Base-by-base conservation (phyloP, 2,329 filamentous ascomycete genomes). In the Trichoderma koningiopsis region DNA sequence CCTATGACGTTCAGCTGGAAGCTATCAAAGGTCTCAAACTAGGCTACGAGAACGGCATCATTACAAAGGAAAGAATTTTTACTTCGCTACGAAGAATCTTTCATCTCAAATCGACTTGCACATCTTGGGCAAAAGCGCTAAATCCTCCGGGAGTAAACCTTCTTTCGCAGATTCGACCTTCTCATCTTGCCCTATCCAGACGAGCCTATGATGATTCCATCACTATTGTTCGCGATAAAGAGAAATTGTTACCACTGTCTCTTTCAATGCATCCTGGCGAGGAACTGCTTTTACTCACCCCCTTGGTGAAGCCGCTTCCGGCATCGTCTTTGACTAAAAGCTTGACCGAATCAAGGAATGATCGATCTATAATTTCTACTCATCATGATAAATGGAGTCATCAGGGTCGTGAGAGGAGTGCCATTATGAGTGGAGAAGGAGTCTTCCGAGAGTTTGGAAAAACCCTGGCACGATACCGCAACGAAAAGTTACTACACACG, bases 121-220 rank as follows among this genome's bases (percentile, higher is more conserved):
- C 94, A 0, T 93, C 91, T 1, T 98, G 96, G 96, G 87, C 93
- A 62, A 92, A 93, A 76, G 96, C 96, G 0, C 82, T 98, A n/a
- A 92, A 96, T 72, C 94, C 95, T 1, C 89, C 91, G 0, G 94
- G 95, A 0, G 87, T 95, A 61, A 87, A 87, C 61, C 86, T 93
- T 7, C 85, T 97, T 47, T 91, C 92, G 16, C 88, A 91, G 72
- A 87, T 97, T 65, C 94, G 97, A 75, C 91, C 92, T 5, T 88
- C 89, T 13, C 95, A 98, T 77, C 89, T 92, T 11, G 88, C 87
- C 6, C 85, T 98, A 5, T 97, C 95, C 0, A 92, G 89, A 0
- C 91, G 88, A 76, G 94, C 94, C 2, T 99, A 98, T 78, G 94
- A 97, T 76, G 91, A 89, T 73, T 97, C 95, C 1, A 97, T 98